phyloP scores from a whole-genome alignment of 805 yeast genomes.

The Lipomyces oligophaga region DNA sequence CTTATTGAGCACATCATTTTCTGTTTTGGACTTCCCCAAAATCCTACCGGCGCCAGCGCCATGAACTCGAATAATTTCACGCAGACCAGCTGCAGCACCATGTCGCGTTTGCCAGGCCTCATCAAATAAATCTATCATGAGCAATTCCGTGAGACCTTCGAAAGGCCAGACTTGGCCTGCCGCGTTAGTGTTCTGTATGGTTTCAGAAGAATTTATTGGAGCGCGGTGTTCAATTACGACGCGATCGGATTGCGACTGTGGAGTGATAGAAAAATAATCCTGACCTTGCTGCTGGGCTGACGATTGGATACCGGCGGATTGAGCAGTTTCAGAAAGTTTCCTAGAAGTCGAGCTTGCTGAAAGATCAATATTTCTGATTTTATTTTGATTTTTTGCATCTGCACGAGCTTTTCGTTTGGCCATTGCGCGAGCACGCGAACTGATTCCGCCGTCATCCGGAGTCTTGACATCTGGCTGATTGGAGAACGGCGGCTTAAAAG shows the following conservation, averaged over 20 bases:
- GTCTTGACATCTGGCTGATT: slow-evolving; percentile 11
- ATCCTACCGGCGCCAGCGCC: slow-evolving; percentile 84
- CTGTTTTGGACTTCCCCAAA: slow-evolving; percentile 53
- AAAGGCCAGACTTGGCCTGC: slow-evolving; percentile 74
- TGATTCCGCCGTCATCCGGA: slow-evolving; percentile 41
- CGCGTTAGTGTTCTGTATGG: slow-evolving; percentile 22
- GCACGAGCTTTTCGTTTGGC: slow-evolving; percentile 64
- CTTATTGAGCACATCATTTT: slow-evolving; percentile 63
- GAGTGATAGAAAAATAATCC: slow-evolving; percentile 48
- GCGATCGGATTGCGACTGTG: slow-evolving; percentile 68
- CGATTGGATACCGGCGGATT: neutral
- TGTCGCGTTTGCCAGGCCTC: slow-evolving; percentile 94
- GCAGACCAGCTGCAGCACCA: slow-evolving; percentile 87
- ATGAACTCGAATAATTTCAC: slow-evolving; percentile 80
- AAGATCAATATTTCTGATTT: slow-evolving; percentile 27
- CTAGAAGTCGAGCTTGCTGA: slow-evolving; percentile 35
- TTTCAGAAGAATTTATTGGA: slow-evolving; percentile 58
- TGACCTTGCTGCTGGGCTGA: slow-evolving; percentile 5
- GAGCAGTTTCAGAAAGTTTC: slow-evolving; percentile 8
- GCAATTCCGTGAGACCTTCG: slow-evolving; percentile 83
- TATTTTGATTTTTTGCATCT: slow-evolving; percentile 24
- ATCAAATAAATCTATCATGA: slow-evolving; percentile 72
- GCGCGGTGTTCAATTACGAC: slow-evolving; percentile 75
- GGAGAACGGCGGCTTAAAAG: too few relatives aligned
- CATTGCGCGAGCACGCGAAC: slow-evolving; percentile 80